Conservation (phyloP, 2,329 filamentous ascomycete genomes). For the Fusarium napiforme region DNA sequence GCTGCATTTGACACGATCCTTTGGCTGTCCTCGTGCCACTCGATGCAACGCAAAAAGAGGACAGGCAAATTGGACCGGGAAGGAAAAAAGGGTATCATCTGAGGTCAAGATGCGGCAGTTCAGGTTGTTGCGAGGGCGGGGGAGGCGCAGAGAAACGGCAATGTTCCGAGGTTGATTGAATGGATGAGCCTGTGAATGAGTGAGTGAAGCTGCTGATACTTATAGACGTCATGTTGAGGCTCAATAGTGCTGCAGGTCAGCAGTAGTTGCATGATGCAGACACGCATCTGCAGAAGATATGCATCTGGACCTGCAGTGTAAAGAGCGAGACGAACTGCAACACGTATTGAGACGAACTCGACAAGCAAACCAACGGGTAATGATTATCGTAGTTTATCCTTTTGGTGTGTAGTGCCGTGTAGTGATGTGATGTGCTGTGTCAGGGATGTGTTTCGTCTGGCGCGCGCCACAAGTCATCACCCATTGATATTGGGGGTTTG, state of each 20-base stretch:
- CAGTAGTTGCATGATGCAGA: conserved; percentile 39
- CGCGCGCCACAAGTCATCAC: conserved; percentile 38
- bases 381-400: conserved; percentile 9
- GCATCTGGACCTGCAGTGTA: conserved; percentile 21
- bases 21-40: conserved; percentile 40
- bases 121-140: conserved; percentile 13
- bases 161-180: conserved; percentile 7
- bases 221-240: conserved; percentile 39
- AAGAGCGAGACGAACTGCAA: conserved; percentile 32
- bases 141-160: conserved; percentile 21
- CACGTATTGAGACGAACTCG: conserved; percentile 34
- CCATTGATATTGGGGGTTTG: conserved; percentile 1
- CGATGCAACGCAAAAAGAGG: conserved; percentile 33
- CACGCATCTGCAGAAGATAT: conserved; percentile 21
- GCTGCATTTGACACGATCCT: conserved; percentile 38
- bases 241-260: conserved; percentile 41
- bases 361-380: conserved; percentile 21
- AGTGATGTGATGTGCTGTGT: not conserved
- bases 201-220: not conserved
- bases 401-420: conserved; percentile 1
- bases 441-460: conserved; percentile 43
- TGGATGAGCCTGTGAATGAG: not conserved
- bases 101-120: not conserved
- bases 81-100: conserved; percentile 25
- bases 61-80: conserved; percentile 25